Percentiles rank a stretch among this genome's conserved stretches.
Conservation (phyloP, 768 basidiomycete genomes). For the Tulasnella sp. region DNA sequence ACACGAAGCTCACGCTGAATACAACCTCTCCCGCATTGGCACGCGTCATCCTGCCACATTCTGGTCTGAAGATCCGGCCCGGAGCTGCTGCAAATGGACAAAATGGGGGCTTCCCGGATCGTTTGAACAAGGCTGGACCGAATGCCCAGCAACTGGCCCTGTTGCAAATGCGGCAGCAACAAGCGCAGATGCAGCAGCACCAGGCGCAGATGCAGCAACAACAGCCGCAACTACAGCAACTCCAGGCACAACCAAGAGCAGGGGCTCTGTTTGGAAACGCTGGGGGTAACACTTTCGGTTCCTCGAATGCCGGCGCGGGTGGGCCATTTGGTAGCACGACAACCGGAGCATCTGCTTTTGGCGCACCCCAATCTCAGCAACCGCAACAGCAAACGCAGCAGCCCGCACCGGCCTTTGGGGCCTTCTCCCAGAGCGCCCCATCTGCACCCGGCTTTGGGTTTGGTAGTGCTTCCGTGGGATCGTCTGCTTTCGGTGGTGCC, state of each 20-base stretch:
- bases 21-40: no score
- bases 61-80: background rate
- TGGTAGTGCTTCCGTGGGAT: constrained; percentile 43
- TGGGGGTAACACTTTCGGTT: constrained; percentile 46
- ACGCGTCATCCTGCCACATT: background rate
- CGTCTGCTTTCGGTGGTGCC: constrained; percentile 36
- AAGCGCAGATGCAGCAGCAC: no score
- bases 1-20: no score
- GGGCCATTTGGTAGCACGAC: constrained; percentile 18
- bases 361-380: no score
- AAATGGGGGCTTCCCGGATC: no score
- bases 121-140: no score
- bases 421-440: constrained; percentile 42
- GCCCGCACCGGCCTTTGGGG: no score
- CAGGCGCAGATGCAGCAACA: no score
- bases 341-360: no score
- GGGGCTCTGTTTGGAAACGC: constrained; percentile 42
- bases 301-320: constrained; percentile 56
- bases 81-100: background rate
- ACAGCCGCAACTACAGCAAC: no score
- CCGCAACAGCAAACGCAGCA: constrained; percentile 33
- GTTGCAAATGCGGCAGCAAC: no score
- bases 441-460: constrained; percentile 43
- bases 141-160: no score
- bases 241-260: background rate